phyloP scores from a whole-genome alignment of 805 yeast genomes.

The Scheffersomyces lignosus region DNA sequence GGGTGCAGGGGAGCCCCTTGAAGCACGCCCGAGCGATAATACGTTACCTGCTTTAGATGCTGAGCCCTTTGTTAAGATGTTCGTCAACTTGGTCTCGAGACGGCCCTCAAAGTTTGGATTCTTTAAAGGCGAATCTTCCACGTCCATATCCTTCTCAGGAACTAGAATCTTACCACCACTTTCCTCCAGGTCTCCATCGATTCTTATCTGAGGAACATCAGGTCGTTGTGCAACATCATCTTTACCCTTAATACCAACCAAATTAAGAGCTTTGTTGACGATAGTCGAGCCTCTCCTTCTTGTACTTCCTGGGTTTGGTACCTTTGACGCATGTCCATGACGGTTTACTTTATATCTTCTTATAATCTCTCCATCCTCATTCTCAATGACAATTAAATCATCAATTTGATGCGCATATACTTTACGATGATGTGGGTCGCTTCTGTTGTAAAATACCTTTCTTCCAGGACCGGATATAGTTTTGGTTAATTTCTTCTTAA shows the following conservation, averaged over 20 bases:
- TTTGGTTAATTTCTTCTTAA: constrained; percentile 11
- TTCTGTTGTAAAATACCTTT: constrained; percentile 29
- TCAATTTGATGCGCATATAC: constrained; percentile 79
- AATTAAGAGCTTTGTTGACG: constrained; percentile 48
- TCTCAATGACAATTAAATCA: constrained; percentile 78
- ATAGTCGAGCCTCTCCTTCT: constrained; percentile 43
- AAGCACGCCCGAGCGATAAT: not conserved
- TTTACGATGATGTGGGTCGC: constrained; percentile 32
- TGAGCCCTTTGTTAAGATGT: constrained; percentile 9
- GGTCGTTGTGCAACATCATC: constrained; percentile 6
- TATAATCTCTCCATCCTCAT: constrained; percentile 87
- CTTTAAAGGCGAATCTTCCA: constrained; percentile 10
- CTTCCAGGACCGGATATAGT: constrained; percentile 13
- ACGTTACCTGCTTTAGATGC: too few relatives aligned
- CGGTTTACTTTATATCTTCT: constrained; percentile 75
- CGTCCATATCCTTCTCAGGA: constrained; percentile 9
- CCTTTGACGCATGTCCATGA: constrained; percentile 37
- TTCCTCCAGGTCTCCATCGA: constrained; percentile 1
- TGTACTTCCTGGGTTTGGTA: constrained; percentile 2
- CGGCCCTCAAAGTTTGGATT: constrained; percentile 12
- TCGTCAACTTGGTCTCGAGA: constrained; percentile 17
- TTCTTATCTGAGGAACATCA: constrained; percentile 8
- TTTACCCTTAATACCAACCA: constrained; percentile 50
- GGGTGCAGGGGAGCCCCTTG: not conserved
- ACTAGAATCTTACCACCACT: constrained; percentile 7